Base-by-base conservation (phyloP, 2,329 filamentous ascomycete species). In the Plectosphaerella sp. region DNA sequence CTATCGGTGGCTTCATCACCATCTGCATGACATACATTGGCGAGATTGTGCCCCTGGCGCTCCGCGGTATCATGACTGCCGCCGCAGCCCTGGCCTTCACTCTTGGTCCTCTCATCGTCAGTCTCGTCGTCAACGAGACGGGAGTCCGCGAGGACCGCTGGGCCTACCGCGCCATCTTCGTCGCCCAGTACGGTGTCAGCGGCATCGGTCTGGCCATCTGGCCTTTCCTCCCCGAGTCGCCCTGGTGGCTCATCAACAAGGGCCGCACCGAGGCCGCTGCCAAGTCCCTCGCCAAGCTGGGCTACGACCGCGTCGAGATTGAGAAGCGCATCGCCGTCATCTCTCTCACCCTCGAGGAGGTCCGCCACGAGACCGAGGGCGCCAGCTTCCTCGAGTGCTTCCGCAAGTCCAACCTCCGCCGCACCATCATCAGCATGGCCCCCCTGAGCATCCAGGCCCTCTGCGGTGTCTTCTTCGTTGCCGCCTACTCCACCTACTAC, bases 401-500 rank as follows among this genome's bases (percentile, higher is more conserved):
- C 62, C 64, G 65, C 11, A 62, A 61, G 47, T 64, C 63, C 2
- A 72, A 73, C 54, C 59, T 72, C 0, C 67, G 69, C 14, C 64
- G 72, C 11, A 74, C 71, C 2, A 59, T 73, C 45, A 64, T 74
- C 48, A 67, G 65, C 9, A 65, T 71, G n/a, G 58, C 62, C 5
- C 69, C 69, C 4, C 52, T 72, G 9, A 62, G 58, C 24, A 68
- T 72, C 37, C 67, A 72, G 52, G 59, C 61, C 2, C 57, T 72
- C 5, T 63, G 61, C 3, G 70, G 70, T 2, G 62, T 72, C 20
- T 55, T 61, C 22, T 74, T 73, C 48, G 59, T 65, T 1, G 61
- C 66, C 2, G 57, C 60, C 7, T 75, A 75, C 54, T 60, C 61
- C n/a, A 73, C 71, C 3, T 75, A 74, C 58, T 74, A 74, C 56